phyloP scores from a whole-genome alignment of 108 stramenopile genomes.

The Parmales sp. region DNA sequence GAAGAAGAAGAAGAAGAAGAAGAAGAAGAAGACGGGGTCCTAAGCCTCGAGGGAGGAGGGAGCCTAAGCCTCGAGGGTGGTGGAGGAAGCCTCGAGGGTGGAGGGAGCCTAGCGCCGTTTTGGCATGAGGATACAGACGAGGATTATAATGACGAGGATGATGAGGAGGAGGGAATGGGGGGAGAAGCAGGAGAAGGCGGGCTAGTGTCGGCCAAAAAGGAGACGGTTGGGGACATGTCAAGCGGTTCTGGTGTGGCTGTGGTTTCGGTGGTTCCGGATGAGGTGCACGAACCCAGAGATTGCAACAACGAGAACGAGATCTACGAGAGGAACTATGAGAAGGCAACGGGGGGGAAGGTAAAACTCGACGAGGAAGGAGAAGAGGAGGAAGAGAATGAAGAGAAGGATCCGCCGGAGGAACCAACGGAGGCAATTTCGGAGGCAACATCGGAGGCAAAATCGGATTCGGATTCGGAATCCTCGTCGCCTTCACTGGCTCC shows the following conservation, averaged over 20 bases:
- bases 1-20: neutral
- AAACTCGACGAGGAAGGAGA: too few species aligned
- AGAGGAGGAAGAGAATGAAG: neutral
- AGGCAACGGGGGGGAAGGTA: too few species aligned
- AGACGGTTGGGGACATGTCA: neutral
- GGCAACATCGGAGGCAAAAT: neutral
- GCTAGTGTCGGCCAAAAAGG: neutral
- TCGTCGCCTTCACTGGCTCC: neutral
- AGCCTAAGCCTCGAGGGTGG: too few species aligned
- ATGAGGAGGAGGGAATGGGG: neutral
- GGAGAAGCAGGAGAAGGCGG: neutral
- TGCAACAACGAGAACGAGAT: too few species aligned
- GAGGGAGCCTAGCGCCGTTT: neutral
- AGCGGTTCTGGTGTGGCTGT: too few species aligned
- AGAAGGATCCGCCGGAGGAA: neutral
- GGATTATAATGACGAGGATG: neutral
- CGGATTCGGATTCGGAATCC: too few species aligned
- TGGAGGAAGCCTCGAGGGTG: neutral
- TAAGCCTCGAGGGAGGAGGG: neutral
- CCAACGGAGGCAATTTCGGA: neutral
- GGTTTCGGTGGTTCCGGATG: too few species aligned
- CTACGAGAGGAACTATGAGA: too few species aligned
- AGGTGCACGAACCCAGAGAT: too few species aligned
- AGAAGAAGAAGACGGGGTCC: neutral
- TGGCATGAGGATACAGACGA: neutral